Base-by-base conservation (phyloP, 139 green algal species). In the Spirogloea muscicola region DNA sequence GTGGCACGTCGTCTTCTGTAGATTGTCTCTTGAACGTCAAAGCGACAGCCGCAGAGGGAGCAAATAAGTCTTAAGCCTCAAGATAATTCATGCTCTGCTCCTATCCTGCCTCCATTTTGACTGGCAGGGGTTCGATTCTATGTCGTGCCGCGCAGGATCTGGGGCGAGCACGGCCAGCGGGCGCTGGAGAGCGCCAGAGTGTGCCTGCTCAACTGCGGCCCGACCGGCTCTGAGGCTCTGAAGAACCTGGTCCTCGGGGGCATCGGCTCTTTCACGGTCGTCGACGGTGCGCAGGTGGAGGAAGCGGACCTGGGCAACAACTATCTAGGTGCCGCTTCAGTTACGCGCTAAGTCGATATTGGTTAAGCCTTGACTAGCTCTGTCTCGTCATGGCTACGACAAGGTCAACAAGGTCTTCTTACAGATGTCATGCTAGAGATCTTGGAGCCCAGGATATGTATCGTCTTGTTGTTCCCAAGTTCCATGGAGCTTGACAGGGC, bases 211-310 rank as follows among this genome's bases (percentile, higher is more conserved):
- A 75, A 65, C n/a, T 57, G n/a, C 4, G 79, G 79, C 9, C 79
- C 79, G 3, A 81, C 72, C 2, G 92, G 91, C 21, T 87, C 87
- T 0, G 94, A 98, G 73, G 87, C 92, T 1, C 82, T 98, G 5
- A 98, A 98, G 71, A 98, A 98, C 73, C 79, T 98, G 18, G 94
- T 98, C 0, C 86, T 98, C 34, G 93, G 93, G 0, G 94, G 94
- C 72, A 97, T 98, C 9, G 84, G 82, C 3, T 86, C 87, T 1
- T 98, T 98, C 85, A 97, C 92, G 0, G 84, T 98, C 13, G 89
- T 98, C 18, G 94, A 98, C 67, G 86, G 78, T 0, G 66, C 58
- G 5, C 87, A 83, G 38, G 91, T 98, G 4, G 63, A 69, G 10
- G 55, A 85, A 0, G 27, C 59, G 1, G 94, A 98, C 71, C 60